These are phyloP conservation scores for Leptodontidium sp. DNA, from an alignment of 2,329 filamentous ascomycete species.

Conservation along the genomic window DNA sequence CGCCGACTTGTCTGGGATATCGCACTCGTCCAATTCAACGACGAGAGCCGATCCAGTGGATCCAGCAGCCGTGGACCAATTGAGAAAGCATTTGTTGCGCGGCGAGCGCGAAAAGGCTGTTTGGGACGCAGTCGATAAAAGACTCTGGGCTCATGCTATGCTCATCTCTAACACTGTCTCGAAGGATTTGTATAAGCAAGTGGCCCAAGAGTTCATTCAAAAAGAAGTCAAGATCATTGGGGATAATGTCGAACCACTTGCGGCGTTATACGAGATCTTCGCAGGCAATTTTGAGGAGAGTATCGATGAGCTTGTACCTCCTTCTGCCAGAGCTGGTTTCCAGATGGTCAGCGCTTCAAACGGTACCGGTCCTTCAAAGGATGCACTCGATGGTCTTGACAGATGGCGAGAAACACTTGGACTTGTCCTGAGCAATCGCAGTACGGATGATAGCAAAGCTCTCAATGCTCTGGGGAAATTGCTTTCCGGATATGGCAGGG, in stretches of 20 bases:
- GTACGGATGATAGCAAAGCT: slow-evolving; percentile 77
- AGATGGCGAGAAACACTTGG: slow-evolving; percentile 93
- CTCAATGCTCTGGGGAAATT: slow-evolving; percentile 83
- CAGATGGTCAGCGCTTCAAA: slow-evolving; percentile 85
- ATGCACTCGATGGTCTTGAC: slow-evolving; percentile 84
- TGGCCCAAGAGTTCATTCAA: slow-evolving; percentile 93
- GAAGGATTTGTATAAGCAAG: slow-evolving; percentile 86
- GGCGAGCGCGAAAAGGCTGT: slow-evolving; percentile 92
- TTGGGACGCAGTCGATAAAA: slow-evolving; percentile 91
- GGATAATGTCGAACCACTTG: slow-evolving; percentile 84
- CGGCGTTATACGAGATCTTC: slow-evolving; percentile 91
- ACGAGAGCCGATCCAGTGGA: slow-evolving; percentile 73
- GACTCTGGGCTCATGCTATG: slow-evolving; percentile 96
- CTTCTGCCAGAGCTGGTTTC: slow-evolving; percentile 89
- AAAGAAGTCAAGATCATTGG: slow-evolving; percentile 89
- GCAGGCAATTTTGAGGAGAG: slow-evolving; percentile 95
- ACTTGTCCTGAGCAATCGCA: slow-evolving; percentile 88
- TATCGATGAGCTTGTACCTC: slow-evolving; percentile 92
- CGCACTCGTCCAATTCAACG: slow-evolving; percentile 45
- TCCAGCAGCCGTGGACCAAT: slow-evolving; percentile 70
- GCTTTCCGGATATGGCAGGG: slow-evolving; percentile 83
- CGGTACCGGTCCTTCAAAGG: slow-evolving; percentile 67
- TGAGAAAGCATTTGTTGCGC: slow-evolving; percentile 76
- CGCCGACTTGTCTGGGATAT: slow-evolving; percentile 51
- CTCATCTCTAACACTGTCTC: slow-evolving; percentile 82